These are phyloP conservation scores for Vanderwaltozyma verrucispora DNA, from an alignment of 805 yeast genomes.

Conservation along the genomic window DNA sequence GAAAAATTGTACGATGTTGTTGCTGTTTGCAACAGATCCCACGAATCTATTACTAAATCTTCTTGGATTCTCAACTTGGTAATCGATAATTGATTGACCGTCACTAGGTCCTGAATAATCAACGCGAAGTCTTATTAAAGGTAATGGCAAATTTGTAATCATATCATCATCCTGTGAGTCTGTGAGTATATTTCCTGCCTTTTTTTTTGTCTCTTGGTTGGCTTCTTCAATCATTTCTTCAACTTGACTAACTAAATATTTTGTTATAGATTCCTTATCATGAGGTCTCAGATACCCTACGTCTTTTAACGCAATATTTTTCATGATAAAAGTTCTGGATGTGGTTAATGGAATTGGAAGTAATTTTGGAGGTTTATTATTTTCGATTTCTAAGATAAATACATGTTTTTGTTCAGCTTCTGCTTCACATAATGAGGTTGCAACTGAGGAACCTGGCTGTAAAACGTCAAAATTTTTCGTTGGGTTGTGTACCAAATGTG, in stretches of 20 bases:
- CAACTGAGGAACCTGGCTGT: slow-evolving; percentile 92
- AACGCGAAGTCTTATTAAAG: slow-evolving; percentile 70
- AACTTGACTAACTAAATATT: slow-evolving; percentile 51
- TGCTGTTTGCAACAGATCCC: slow-evolving; percentile 84
- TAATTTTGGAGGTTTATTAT: slow-evolving; percentile 50
- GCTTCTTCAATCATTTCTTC: slow-evolving; percentile 59
- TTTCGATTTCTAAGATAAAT: slow-evolving; percentile 55
- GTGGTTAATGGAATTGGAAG: slow-evolving; percentile 35
- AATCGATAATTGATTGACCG: slow-evolving; percentile 36
- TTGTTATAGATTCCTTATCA: slow-evolving; percentile 48
- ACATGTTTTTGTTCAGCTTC: slow-evolving; percentile 70
- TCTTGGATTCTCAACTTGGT: slow-evolving; percentile 83
- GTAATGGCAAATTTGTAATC: slow-evolving; percentile 54
- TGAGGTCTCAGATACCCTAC: slow-evolving; percentile 50
- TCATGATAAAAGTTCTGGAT: slow-evolving; percentile 75
- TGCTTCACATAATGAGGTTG: slow-evolving; percentile 79
- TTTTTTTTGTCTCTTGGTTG: slow-evolving; percentile 35
- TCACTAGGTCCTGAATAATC: slow-evolving; percentile 59
- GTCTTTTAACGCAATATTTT: slow-evolving; percentile 44
- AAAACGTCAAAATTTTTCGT: slow-evolving; percentile 60
- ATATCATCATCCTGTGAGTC: slow-evolving; percentile 12
- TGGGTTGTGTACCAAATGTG: slow-evolving; percentile 49
- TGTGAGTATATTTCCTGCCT: slow-evolving; percentile 9
- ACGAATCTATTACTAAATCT: slow-evolving; percentile 85
- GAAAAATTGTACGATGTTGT: slow-evolving; percentile 69